Evolutionary conservation across 208 protist species (phyloP).

Genomic region (Acanthamoeba polyphaga): DNA sequence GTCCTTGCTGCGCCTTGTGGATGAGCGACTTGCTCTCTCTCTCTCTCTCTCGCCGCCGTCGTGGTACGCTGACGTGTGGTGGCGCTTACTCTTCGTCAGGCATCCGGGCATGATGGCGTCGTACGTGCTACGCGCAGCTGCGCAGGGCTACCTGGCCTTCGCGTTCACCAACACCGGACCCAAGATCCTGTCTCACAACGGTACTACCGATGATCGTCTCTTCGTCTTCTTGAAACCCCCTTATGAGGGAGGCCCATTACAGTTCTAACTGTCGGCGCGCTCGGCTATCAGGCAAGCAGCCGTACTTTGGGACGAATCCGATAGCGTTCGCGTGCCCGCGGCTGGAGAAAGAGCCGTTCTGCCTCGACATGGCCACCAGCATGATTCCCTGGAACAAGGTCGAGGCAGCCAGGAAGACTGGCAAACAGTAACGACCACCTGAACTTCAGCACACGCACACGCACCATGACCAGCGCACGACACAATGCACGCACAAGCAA

Average conservation of each 20-base stretch:
- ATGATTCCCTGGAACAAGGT: slow-evolving; percentile 59
- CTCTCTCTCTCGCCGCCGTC: not conserved
- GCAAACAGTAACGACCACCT: not conserved
- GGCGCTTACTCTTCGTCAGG: not conserved
- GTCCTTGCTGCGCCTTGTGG: not conserved
- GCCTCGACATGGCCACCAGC: slow-evolving; percentile 50
- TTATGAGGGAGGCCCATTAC: too few relatives aligned
- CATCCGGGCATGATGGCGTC: slow-evolving; percentile 46
- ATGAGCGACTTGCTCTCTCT: not conserved
- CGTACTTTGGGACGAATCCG: slow-evolving; percentile 50
- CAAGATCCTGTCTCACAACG: slow-evolving; percentile 22
- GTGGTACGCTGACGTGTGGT: not conserved
- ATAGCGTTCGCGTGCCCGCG: slow-evolving; percentile 42
- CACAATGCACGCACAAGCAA: too few relatives aligned
- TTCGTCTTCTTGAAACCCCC: too few relatives aligned
- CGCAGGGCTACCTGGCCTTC: slow-evolving; percentile 37
- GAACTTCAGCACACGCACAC: not conserved
- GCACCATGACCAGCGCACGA: too few relatives aligned
- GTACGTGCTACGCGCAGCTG: slow-evolving; percentile 24
- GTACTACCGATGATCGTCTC: not conserved
- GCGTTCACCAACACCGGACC: slow-evolving; percentile 45
- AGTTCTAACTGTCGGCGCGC: too few relatives aligned
- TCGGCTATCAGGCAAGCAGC: not conserved
- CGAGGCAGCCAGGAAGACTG: slow-evolving; percentile 32
- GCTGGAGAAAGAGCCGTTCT: not conserved